A percentile compares a stretch with the other conserved stretches of the same genome.
phyloP scores from a whole-genome alignment of 2,329 filamentous ascomycete genomes.

The Paraphoma sp. region DNA sequence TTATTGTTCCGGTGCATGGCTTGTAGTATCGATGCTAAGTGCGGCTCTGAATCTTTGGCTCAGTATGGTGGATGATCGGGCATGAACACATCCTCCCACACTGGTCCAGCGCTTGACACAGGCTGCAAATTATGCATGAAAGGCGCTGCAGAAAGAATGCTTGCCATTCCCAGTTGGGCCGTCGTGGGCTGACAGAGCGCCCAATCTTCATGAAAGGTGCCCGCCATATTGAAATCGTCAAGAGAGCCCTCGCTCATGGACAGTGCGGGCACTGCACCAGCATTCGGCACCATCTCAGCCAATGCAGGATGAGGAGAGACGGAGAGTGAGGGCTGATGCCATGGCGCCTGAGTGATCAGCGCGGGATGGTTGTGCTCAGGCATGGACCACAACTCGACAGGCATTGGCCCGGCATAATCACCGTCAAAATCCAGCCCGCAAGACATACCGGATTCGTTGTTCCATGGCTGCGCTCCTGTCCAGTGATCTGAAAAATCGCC shows the following conservation, averaged over 20 bases:
- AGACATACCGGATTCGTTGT: conserved; percentile 25
- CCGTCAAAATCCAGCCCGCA: conserved; percentile 31
- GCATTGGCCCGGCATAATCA: conserved; percentile 25
- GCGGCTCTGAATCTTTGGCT: not conserved
- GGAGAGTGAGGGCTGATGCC: conserved; percentile 23
- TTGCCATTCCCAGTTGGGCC: conserved; percentile 47
- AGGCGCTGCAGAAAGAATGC: conserved; percentile 23
- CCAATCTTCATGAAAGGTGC: conserved; percentile 55
- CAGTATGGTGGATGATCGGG: conserved; percentile 52
- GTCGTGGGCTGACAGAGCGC: conserved; percentile 55
- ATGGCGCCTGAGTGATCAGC: conserved; percentile 27
- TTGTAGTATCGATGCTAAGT: too few species aligned
- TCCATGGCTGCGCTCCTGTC: conserved; percentile 30
- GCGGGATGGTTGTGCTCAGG: conserved; percentile 20
- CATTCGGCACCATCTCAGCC: conserved; percentile 18
- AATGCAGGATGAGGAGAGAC: conserved; percentile 22
- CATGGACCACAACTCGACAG: conserved; percentile 29
- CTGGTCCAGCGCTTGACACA: conserved; percentile 20
- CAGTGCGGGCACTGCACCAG: conserved; percentile 27
- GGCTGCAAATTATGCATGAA: conserved; percentile 51
- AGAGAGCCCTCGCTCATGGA: conserved; percentile 34
- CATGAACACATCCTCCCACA: conserved; percentile 54
- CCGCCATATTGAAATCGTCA: conserved; percentile 29
- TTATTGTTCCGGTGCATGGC: too few species aligned
- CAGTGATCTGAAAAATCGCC: conserved; percentile 28